Conservation (phyloP, 352 stramenopile genomes). For the Pythium sp. region DNA sequence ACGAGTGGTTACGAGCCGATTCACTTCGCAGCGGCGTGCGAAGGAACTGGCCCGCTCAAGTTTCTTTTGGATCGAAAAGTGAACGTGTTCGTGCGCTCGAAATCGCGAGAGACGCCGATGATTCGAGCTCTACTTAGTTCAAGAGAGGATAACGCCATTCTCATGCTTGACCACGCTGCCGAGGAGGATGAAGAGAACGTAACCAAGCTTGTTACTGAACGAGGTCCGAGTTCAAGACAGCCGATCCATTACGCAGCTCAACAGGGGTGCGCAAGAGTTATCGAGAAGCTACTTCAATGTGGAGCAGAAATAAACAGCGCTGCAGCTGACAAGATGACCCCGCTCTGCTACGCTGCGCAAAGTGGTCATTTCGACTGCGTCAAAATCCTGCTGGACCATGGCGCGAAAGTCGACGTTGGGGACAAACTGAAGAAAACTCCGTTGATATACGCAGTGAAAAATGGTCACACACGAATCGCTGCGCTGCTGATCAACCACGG, state of each 20-base stretch:
- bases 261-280: conserved; percentile 36
- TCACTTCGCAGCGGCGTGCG: conserved; percentile 65
- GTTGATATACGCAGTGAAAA: conserved; percentile 75
- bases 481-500: conserved; percentile 58
- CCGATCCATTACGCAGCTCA: conserved; percentile 57
- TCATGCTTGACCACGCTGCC: conserved; percentile 57
- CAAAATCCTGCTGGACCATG: conserved; percentile 42
- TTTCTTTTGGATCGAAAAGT: conserved; percentile 60
- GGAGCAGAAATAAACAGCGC: conserved; percentile 57
- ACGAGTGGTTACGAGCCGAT: conserved; percentile 59
- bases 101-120: conserved; percentile 57
- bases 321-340: conserved; percentile 45
- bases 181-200: conserved; percentile 33
- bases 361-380: conserved; percentile 58
- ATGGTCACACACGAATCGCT: conserved; percentile 54
- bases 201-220: conserved; percentile 39
- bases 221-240: conserved; percentile 50
- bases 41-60: conserved; percentile 43
- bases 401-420: conserved; percentile 51
- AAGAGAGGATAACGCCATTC: conserved; percentile 55
- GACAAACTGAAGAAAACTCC: conserved; percentile 83
- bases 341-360: conserved; percentile 59
- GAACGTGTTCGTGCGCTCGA: conserved; percentile 56
- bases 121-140: conserved; percentile 46
- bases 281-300: conserved; percentile 48